phyloP scores from a whole-genome alignment of 2,329 filamentous ascomycete genomes.

The Hypoxylon sp. region DNA sequence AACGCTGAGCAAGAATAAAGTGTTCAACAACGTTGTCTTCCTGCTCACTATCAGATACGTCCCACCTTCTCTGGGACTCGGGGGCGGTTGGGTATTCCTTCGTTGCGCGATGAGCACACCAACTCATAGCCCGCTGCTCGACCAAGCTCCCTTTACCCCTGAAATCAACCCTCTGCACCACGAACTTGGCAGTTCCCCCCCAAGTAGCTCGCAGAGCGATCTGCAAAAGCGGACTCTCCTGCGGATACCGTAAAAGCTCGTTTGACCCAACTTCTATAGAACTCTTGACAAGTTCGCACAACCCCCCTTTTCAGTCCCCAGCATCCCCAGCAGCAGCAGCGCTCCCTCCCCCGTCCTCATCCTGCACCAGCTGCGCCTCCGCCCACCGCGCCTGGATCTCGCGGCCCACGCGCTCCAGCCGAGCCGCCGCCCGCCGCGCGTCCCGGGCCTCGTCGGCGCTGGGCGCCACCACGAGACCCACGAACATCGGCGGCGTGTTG shows the following conservation, averaged over 20 bases:
- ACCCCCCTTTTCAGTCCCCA: conserved; percentile 20
- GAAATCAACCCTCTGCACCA: neutral
- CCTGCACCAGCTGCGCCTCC: conserved; percentile 49
- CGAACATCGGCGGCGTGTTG: conserved; percentile 65
- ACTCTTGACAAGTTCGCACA: neutral
- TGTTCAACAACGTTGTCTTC: neutral
- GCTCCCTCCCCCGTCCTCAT: neutral
- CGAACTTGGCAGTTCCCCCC: neutral
- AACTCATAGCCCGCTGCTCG: neutral
- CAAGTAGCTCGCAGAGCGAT: neutral
- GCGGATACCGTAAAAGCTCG: neutral
- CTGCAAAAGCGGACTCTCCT: neutral
- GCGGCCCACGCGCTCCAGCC: conserved; percentile 68
- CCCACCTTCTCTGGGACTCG: neutral
- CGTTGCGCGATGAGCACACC: neutral
- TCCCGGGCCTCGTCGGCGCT: conserved; percentile 64
- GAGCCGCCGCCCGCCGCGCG: conserved; percentile 66
- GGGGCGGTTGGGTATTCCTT: no score
- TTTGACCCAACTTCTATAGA: neutral
- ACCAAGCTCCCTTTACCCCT: neutral
- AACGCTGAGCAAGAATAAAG: neutral
- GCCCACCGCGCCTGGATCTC: conserved; percentile 70
- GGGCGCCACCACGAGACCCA: conserved; percentile 69
- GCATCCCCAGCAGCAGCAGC: conserved; percentile 8
- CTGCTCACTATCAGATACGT: neutral